These are phyloP conservation scores for Ministeria vibrans DNA, from an alignment of 78 protist genomes.

Conservation along the genomic window DNA sequence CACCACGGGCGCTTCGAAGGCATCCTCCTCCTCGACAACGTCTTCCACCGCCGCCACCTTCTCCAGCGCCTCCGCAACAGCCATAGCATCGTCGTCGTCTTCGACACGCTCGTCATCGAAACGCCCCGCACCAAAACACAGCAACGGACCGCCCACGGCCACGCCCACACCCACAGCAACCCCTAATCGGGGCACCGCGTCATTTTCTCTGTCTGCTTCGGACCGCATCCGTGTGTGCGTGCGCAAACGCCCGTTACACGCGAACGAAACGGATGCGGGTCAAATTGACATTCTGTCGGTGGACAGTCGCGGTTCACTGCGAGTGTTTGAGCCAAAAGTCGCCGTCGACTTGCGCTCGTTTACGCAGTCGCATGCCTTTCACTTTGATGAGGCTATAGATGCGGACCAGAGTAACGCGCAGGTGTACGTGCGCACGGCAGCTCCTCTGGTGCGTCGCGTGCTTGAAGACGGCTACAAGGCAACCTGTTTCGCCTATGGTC, in stretches of 20 bases:
- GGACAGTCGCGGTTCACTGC: neutral
- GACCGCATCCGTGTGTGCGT: constrained; percentile 71
- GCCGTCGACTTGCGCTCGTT: constrained; percentile 69
- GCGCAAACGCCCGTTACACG: constrained; percentile 79
- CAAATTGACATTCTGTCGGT: constrained; percentile 15
- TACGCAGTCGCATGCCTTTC: constrained; percentile 66
- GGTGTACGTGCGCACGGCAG: constrained; percentile 53
- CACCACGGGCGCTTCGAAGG: too few relatives aligned
- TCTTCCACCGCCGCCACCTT: too few relatives aligned
- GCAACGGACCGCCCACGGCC: too few relatives aligned
- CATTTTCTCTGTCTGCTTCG: neutral
- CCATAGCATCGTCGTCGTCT: too few relatives aligned
- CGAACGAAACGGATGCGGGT: neutral
- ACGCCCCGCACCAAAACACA: too few relatives aligned
- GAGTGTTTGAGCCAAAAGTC: constrained; percentile 57
- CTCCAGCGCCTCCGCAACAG: too few relatives aligned
- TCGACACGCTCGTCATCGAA: too few relatives aligned
- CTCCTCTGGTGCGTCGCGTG: constrained; percentile 69
- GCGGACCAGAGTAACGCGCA: constrained; percentile 54
- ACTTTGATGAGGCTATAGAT: constrained; percentile 83
- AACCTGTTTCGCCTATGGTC: constrained; percentile 93
- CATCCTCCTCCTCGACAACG: too few relatives aligned
- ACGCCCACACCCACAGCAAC: too few relatives aligned
- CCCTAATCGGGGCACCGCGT: too few relatives aligned
- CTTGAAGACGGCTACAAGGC: constrained; percentile 76